A percentile compares a stretch with the other conserved stretches of the same genome.
These are phyloP conservation scores for Mycosphaerella sp. DNA, from an alignment of 2,329 filamentous ascomycete genomes.

Conservation along the genomic window DNA sequence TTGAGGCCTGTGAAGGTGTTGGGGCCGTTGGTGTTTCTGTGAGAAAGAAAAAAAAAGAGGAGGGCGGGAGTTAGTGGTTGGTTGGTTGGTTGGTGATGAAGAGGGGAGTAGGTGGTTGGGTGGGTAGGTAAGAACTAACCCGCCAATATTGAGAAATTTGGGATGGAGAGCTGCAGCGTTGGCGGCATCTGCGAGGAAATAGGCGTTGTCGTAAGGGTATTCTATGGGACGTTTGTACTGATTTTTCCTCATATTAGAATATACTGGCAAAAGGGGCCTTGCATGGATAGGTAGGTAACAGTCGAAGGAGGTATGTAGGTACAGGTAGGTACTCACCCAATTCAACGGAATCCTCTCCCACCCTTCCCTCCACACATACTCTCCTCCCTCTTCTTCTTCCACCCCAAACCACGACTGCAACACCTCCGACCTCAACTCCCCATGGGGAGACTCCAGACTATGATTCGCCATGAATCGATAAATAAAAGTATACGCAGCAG, in stretches of 20 bases:
- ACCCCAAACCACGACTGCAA: slow-evolving; percentile 26
- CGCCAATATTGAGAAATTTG: slow-evolving; percentile 31
- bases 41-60: too few species aligned
- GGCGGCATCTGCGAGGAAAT: slow-evolving; percentile 24
- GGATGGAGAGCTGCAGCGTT: slow-evolving; percentile 26
- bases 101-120: too few species aligned
- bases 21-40: too few species aligned
- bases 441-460: slow-evolving; percentile 19
- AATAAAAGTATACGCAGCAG: slow-evolving; percentile 24
- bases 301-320: too few species aligned
- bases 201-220: slow-evolving; percentile 30
- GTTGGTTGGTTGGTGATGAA: too few species aligned
- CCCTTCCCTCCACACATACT: slow-evolving; percentile 20
- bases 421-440: slow-evolving; percentile 18
- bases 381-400: slow-evolving; percentile 14
- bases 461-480: slow-evolving; percentile 31
- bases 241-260: too few species aligned
- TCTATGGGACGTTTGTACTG: slow-evolving; percentile 25
- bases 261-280: too few species aligned
- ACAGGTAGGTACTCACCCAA: slow-evolving; percentile 9
- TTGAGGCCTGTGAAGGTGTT: too few species aligned
- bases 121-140: too few species aligned
- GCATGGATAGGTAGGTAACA: too few species aligned
- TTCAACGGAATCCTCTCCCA: slow-evolving; percentile 25
- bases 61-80: too few species aligned